These are phyloP conservation scores for Brasenia schreberi DNA, from an alignment of 164 flowering plant genomes.

Conservation along the genomic window DNA sequence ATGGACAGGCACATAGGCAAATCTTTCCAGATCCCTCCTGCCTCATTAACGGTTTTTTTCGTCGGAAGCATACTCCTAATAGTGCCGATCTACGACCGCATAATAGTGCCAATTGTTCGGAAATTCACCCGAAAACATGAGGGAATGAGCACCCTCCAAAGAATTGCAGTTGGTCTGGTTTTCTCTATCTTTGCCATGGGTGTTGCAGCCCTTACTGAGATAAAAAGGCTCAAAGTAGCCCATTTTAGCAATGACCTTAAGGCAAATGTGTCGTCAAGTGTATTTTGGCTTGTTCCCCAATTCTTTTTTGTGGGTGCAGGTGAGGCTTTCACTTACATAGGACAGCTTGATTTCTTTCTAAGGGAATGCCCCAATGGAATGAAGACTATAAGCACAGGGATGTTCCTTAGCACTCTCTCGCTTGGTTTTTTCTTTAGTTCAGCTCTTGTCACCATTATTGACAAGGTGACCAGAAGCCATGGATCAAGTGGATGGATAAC, in stretches of 20 bases:
- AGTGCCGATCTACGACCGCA: conserved; percentile 51
- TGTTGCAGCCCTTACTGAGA: conserved; percentile 58
- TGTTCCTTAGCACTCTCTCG: conserved; percentile 79
- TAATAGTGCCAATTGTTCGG: conserved; percentile 69
- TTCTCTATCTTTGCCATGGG: conserved; percentile 71
- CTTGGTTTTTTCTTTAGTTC: conserved; percentile 90
- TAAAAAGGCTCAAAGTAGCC: conserved; percentile 56
- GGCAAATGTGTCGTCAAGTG: conserved; percentile 44
- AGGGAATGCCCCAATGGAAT: conserved; percentile 88
- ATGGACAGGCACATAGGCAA: conserved; percentile 53
- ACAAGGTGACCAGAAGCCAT: conserved; percentile 17
- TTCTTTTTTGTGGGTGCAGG: conserved; percentile 85
- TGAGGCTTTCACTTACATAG: conserved; percentile 94
- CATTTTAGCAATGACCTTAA: not conserved
- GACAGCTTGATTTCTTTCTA: conserved; percentile 96
- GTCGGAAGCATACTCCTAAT: conserved; percentile 65
- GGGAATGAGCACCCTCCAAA: conserved; percentile 78
- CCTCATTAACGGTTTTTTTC: conserved; percentile 84
- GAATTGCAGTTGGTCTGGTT: conserved; percentile 58
- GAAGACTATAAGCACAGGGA: conserved; percentile 99
- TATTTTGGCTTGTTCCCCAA: conserved; percentile 73
- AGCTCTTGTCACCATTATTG: conserved; percentile 59
- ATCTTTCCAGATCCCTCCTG: conserved; percentile 73
- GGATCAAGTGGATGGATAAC: conserved; percentile 10
- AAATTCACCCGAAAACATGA: conserved; percentile 54